These are phyloP conservation scores for Aureobasidium musti DNA, from an alignment of 2,329 filamentous ascomycete genomes.

Conservation along the genomic window DNA sequence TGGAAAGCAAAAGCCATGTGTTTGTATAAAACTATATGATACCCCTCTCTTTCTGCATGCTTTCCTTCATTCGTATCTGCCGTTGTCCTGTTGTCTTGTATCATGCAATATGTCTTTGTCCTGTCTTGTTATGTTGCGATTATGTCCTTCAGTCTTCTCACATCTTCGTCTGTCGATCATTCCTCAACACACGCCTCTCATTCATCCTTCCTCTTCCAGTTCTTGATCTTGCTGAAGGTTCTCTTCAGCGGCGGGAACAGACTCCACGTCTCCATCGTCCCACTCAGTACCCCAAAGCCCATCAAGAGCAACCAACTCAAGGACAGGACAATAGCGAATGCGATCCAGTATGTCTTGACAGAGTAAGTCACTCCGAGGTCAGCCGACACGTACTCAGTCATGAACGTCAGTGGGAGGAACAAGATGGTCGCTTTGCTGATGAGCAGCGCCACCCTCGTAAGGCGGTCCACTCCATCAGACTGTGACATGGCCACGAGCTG, in stretches of 20 bases:
- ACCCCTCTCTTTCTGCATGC: slow-evolving; percentile 18
- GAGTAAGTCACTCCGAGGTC: slow-evolving; percentile 63
- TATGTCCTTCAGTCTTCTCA: neutral
- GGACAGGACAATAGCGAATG: slow-evolving; percentile 64
- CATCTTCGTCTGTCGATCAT: neutral
- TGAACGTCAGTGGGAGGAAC: slow-evolving; percentile 72
- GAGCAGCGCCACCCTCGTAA: slow-evolving; percentile 71
- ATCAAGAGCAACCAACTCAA: slow-evolving; percentile 62
- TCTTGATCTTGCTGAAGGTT: neutral
- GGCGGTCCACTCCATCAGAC: slow-evolving; percentile 68
- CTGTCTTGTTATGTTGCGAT: neutral
- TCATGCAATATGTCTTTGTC: slow-evolving; percentile 12
- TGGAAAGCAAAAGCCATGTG: neutral
- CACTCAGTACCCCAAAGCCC: slow-evolving; percentile 59
- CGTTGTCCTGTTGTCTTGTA: slow-evolving; percentile 8
- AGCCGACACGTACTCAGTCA: slow-evolving; percentile 73
- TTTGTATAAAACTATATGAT: slow-evolving; percentile 27
- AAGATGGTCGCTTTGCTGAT: slow-evolving; percentile 74
- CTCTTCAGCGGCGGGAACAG: slow-evolving; percentile 21
- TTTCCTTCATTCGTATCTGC: neutral
- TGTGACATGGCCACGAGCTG: slow-evolving; percentile 76
- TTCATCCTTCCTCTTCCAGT: slow-evolving; percentile 26
- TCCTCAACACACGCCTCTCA: neutral
- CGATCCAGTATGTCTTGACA: slow-evolving; percentile 65
- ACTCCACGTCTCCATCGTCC: slow-evolving; percentile 53